Conservation (phyloP, 805 yeast genomes). For the Nakazawaea wickerhamii region DNA sequence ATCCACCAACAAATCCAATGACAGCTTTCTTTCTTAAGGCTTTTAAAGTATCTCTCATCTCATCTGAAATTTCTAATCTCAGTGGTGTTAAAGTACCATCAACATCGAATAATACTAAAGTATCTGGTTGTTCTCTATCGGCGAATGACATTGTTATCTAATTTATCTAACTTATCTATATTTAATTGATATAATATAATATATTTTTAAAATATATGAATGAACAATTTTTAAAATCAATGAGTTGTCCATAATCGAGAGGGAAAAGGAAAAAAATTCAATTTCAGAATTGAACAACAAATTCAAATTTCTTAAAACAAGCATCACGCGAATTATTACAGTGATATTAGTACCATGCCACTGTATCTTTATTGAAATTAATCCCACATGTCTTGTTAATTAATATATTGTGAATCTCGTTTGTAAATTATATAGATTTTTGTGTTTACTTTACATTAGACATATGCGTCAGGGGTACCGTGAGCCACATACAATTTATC, state of each 20-base stretch:
- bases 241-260: too few relatives aligned
- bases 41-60: slow-evolving; percentile 65
- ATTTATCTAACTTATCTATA: neutral
- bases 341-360: too few relatives aligned
- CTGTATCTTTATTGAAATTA: too few relatives aligned
- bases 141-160: slow-evolving; percentile 49
- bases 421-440: too few relatives aligned
- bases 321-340: too few relatives aligned
- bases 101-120: slow-evolving; percentile 91
- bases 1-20: slow-evolving; percentile 97
- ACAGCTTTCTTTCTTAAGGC: slow-evolving; percentile 87
- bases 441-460: too few relatives aligned
- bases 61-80: slow-evolving; percentile 63
- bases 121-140: slow-evolving; percentile 75
- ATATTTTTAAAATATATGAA: neutral
- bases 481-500: too few relatives aligned
- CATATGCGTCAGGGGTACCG: too few relatives aligned
- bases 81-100: slow-evolving; percentile 99
- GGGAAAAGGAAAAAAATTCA: too few relatives aligned
- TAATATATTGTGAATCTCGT: too few relatives aligned
- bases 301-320: neutral
- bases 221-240: neutral
- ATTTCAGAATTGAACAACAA: neutral
- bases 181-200: neutral
- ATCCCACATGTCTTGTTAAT: too few relatives aligned